Conservation (phyloP, 164 flowering plant genomes). For the Liquidambar formosana region DNA sequence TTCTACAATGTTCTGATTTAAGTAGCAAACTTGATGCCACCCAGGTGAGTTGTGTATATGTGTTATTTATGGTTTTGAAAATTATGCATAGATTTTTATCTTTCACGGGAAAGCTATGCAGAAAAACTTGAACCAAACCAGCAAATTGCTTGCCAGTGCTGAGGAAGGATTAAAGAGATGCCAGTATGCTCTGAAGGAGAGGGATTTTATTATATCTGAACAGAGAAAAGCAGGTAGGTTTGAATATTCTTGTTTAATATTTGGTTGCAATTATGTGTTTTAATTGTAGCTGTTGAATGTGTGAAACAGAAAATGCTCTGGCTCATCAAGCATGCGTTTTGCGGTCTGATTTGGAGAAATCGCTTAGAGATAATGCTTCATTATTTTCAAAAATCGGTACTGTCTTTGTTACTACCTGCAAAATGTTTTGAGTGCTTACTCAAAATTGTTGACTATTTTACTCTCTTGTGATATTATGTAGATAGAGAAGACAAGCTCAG, state of each 20-base stretch:
- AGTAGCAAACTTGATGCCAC: conserved; percentile 60
- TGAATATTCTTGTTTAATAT: neutral
- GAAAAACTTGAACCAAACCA: conserved; percentile 65
- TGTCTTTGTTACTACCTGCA: neutral
- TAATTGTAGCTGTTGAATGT: conserved; percentile 8
- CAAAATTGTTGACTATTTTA: neutral
- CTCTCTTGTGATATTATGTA: conserved; percentile 19
- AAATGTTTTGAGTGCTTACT: neutral
- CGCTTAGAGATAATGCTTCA: conserved; percentile 76
- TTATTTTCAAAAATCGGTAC: conserved; percentile 76
- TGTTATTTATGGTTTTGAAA: neutral
- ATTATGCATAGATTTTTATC: neutral
- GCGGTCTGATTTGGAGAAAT: conserved; percentile 81
- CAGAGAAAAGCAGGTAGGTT: conserved; percentile 76
- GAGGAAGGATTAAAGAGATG: conserved; percentile 73
- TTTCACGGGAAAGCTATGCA: conserved; percentile 25
- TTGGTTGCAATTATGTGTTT: neutral
- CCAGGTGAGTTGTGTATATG: conserved; percentile 44
- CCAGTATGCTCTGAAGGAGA: conserved; percentile 69
- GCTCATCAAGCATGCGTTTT: conserved; percentile 80
- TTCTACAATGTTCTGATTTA: conserved; percentile 52
- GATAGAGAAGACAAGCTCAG: conserved; percentile 84
- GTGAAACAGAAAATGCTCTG: conserved; percentile 76
- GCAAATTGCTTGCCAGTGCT: conserved; percentile 46
- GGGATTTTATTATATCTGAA: conserved; percentile 76